phyloP scores from a whole-genome alignment of 73 alveolate genomes.

The Stentor coeruleus region DNA sequence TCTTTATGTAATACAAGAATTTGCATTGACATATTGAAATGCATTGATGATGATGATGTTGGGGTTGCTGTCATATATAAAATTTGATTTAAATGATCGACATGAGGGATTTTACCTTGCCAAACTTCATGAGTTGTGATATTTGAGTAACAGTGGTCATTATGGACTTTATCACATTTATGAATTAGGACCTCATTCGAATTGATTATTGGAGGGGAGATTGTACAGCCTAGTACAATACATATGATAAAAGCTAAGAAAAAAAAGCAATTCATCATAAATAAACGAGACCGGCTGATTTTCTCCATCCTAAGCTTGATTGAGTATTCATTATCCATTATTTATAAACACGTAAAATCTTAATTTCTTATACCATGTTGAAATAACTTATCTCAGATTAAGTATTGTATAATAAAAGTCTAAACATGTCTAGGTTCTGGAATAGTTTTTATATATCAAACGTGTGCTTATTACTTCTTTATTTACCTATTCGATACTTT shows the following conservation, averaged over 20 bases:
- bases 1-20: neutral
- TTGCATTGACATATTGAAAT: neutral
- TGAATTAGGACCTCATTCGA: neutral
- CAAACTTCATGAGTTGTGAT: neutral
- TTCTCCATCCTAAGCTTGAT: neutral
- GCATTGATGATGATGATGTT: neutral
- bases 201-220: neutral
- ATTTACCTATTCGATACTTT: neutral
- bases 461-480: neutral
- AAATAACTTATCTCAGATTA: no score
- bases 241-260: neutral
- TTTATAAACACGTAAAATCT: no score
- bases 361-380: no score
- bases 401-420: no score
- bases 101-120: neutral
- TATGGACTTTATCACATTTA: neutral
- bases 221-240: neutral
- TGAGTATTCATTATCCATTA: neutral
- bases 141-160: neutral
- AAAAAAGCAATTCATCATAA: neutral
- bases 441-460: constrained; percentile 1
- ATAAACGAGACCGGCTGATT: neutral
- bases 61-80: constrained; percentile 1
- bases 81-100: neutral
- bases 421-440: neutral